Percentiles rank a stretch among this genome's conserved stretches.
These are phyloP conservation scores for Thielaviopsis musarum DNA, from an alignment of 2,329 filamentous ascomycete species.

Conservation along the genomic window DNA sequence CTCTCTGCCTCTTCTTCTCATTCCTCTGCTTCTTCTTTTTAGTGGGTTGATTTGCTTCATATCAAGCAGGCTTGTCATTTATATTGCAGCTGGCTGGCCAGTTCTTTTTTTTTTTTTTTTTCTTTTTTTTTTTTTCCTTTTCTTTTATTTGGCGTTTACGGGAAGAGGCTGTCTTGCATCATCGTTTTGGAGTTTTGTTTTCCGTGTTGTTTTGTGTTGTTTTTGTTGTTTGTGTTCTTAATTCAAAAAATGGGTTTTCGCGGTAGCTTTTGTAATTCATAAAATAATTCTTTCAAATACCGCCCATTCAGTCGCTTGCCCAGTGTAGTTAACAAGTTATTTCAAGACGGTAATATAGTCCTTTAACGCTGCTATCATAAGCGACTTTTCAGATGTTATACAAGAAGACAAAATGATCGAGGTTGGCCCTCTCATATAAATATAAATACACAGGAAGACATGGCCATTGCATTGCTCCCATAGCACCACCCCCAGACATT, in stretches of 20 bases:
- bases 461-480: not conserved
- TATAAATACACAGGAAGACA: slow-evolving; percentile 1
- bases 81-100: not conserved
- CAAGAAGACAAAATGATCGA: not conserved
- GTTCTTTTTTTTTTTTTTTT: slow-evolving; percentile 7
- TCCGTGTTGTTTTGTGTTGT: too few relatives aligned
- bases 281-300: too few relatives aligned
- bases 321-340: not conserved
- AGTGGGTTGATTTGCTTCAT: not conserved
- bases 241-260: too few relatives aligned
- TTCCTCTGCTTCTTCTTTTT: too few relatives aligned
- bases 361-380: not conserved
- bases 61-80: not conserved
- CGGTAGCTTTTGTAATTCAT: too few relatives aligned
- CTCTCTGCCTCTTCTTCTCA: not conserved
- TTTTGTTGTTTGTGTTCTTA: too few relatives aligned
- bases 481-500: slow-evolving; percentile 1
- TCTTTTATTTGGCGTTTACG: slow-evolving; percentile 1
- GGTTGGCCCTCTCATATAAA: not conserved
- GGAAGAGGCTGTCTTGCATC: too few relatives aligned
- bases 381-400: not conserved
- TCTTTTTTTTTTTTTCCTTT: slow-evolving; percentile 9
- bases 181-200: too few relatives aligned
- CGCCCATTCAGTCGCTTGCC: not conserved
- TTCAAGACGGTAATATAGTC: not conserved